Evolutionary conservation across 176 grass and related monocot species (phyloP).

Genomic region (Oryza glumipatula): DNA sequence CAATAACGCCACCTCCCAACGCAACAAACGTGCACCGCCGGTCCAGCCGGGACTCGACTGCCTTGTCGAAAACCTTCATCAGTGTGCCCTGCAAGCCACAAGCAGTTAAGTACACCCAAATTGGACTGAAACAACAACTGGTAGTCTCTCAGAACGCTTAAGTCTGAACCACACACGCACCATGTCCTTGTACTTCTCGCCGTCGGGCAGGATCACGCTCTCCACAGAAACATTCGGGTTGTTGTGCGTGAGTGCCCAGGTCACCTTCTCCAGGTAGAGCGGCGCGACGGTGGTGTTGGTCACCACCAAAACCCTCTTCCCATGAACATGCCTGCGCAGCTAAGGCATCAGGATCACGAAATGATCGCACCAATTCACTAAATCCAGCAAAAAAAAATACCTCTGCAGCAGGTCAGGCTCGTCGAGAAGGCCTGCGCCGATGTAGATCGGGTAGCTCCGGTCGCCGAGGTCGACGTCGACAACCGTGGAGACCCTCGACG

Average conservation of each 20-base stretch:
- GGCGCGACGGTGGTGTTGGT: slow-evolving; percentile 89
- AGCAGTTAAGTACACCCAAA: neutral
- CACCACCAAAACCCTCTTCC: slow-evolving; percentile 90
- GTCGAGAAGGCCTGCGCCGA: slow-evolving; percentile 77
- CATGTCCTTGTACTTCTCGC: slow-evolving; percentile 94
- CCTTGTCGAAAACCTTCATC: slow-evolving; percentile 96
- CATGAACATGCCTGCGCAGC: slow-evolving; percentile 82
- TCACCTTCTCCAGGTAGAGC: slow-evolving; percentile 87
- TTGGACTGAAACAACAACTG: neutral
- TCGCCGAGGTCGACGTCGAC: slow-evolving; percentile 91
- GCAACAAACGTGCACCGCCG: slow-evolving; percentile 84
- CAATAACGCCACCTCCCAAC: slow-evolving; percentile 88
- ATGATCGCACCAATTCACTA: neutral
- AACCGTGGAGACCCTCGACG: slow-evolving; percentile 73
- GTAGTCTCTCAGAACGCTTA: neutral
- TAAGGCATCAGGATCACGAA: slow-evolving; percentile 1
- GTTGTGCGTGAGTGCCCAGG: slow-evolving; percentile 72
- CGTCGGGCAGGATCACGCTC: slow-evolving; percentile 89
- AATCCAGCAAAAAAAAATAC: slow-evolving; percentile 36
- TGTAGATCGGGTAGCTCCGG: slow-evolving; percentile 99
- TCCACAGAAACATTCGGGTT: slow-evolving; percentile 79
- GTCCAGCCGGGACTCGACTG: slow-evolving; percentile 69
- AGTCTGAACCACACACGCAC: slow-evolving; percentile 40
- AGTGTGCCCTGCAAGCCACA: slow-evolving; percentile 62
- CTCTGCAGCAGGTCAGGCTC: slow-evolving; percentile 89